A percentile compares a stretch with the other conserved stretches of the same genome.
phyloP scores from a whole-genome alignment of 192 early-diverging fungal genomes.

The Endogone sp. region DNA sequence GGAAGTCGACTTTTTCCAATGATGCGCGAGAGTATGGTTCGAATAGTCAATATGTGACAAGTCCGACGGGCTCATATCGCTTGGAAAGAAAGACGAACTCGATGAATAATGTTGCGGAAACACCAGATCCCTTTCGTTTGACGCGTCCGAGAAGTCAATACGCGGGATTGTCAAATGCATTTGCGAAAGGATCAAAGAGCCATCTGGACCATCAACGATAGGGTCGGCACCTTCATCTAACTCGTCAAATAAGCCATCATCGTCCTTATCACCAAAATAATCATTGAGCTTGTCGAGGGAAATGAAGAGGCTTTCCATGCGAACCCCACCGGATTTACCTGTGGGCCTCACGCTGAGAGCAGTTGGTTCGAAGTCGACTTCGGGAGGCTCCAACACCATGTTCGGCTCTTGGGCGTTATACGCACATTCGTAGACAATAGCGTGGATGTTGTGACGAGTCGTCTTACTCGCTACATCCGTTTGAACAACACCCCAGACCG shows the following conservation, averaged over 20 bases:
- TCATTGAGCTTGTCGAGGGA: slow-evolving; percentile 41
- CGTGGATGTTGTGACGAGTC: slow-evolving; percentile 41
- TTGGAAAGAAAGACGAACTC: neutral
- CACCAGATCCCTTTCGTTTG: neutral
- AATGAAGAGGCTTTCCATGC: slow-evolving; percentile 32
- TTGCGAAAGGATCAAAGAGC: neutral
- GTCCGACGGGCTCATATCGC: neutral
- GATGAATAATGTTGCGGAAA: neutral
- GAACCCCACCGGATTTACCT: slow-evolving; percentile 2
- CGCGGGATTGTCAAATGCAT: neutral
- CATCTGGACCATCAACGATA: neutral
- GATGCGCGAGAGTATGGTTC: neutral
- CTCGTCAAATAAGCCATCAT: slow-evolving; percentile 4
- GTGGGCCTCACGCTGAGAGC: slow-evolving; percentile 4
- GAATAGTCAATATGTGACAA: neutral
- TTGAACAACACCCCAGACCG: slow-evolving; percentile 29
- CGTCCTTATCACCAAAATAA: slow-evolving; percentile 35
- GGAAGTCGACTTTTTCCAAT: neutral
- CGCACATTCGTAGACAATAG: slow-evolving; percentile 40
- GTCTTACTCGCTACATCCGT: slow-evolving; percentile 10
- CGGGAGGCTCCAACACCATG: too few species aligned
- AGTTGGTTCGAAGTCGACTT: slow-evolving; percentile 32
- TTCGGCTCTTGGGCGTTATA: slow-evolving; percentile 21
- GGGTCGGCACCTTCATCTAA: neutral
- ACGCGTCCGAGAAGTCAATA: neutral